phyloP scores from a whole-genome alignment of 805 yeast species.

The Saccharomycopsis fibuligera region DNA sequence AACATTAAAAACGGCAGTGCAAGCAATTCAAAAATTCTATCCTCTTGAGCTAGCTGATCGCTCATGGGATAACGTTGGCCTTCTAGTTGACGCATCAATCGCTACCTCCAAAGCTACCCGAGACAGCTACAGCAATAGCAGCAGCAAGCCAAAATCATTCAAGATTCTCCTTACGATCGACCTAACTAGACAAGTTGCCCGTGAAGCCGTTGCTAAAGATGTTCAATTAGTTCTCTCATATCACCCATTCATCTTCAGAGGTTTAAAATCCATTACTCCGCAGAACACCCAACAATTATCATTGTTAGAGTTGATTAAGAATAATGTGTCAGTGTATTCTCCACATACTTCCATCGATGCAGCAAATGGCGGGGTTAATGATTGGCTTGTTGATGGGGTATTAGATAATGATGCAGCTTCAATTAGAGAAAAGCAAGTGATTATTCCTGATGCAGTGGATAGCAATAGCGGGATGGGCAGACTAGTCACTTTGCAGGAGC shows the following conservation, averaged over 20 bases:
- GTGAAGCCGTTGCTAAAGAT: slow-evolving; percentile 64
- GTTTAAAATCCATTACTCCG: slow-evolving; percentile 63
- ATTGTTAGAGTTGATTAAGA: slow-evolving; percentile 60
- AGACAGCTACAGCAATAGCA: too few species aligned
- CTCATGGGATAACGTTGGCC: slow-evolving; percentile 94
- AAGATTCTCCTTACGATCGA: slow-evolving; percentile 67
- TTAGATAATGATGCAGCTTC: slow-evolving; percentile 25
- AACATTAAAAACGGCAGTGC: slow-evolving; percentile 40
- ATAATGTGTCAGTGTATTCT: slow-evolving; percentile 81
- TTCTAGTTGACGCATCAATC: slow-evolving; percentile 64
- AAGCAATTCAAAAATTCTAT: slow-evolving; percentile 62
- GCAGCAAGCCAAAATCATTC: slow-evolving; percentile 23
- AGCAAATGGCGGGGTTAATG: slow-evolving; percentile 88
- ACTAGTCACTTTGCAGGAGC: slow-evolving; percentile 41
- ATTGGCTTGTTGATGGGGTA: slow-evolving; percentile 72
- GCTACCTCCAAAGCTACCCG: slow-evolving; percentile 26
- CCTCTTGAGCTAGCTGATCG: slow-evolving; percentile 78
- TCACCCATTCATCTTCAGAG: slow-evolving; percentile 90
- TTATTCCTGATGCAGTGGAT: slow-evolving; percentile 18
- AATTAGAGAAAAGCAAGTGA: slow-evolving; percentile 21
- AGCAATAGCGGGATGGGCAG: slow-evolving; percentile 81
- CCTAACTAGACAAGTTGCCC: slow-evolving; percentile 73
- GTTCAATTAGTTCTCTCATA: slow-evolving; percentile 71
- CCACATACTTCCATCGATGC: slow-evolving; percentile 98
- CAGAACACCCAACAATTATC: slow-evolving; percentile 77